A percentile compares a stretch with the other conserved stretches of the same genome.
Evolutionary conservation across 257 asterid species (phyloP).

Genomic region (Solanum clarkiae): DNA sequence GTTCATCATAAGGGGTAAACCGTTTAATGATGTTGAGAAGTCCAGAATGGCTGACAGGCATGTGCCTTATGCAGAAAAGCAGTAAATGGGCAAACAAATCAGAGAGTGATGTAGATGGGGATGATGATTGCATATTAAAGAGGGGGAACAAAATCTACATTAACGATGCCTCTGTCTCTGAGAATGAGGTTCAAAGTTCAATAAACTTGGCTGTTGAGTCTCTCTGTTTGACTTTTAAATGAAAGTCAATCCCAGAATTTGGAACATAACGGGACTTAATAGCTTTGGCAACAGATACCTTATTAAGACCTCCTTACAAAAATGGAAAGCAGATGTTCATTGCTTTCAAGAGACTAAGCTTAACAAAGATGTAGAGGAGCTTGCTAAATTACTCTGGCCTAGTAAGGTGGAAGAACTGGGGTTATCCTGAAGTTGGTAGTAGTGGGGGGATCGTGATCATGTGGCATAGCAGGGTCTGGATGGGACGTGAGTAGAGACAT

Average conservation of each 20-base stretch:
- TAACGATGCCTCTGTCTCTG: background rate
- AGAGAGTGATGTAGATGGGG: background rate
- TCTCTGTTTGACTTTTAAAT: background rate
- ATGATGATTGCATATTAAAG: background rate
- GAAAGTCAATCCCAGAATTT: background rate
- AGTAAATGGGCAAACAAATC: background rate
- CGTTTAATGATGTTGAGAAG: background rate
- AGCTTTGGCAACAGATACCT: no score
- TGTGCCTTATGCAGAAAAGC: background rate
- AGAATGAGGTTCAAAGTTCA: background rate
- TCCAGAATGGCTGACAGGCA: background rate
- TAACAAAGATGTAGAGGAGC: background rate
- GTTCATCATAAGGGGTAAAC: background rate
- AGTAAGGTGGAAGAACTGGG: no score
- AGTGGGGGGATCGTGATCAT: no score
- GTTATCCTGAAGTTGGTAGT: no score
- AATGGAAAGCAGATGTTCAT: background rate
- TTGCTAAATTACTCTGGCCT: no score
- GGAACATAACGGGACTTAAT: background rate
- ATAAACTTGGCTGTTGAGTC: no score
- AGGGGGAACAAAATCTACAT: background rate
- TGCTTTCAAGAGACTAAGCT: background rate
- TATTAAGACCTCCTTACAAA: background rate
- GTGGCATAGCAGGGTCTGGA: no score
- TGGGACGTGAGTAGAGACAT: no score